Base-by-base conservation (phyloP, 352 stramenopile genomes). In the Peronosclerospora sorghi region DNA sequence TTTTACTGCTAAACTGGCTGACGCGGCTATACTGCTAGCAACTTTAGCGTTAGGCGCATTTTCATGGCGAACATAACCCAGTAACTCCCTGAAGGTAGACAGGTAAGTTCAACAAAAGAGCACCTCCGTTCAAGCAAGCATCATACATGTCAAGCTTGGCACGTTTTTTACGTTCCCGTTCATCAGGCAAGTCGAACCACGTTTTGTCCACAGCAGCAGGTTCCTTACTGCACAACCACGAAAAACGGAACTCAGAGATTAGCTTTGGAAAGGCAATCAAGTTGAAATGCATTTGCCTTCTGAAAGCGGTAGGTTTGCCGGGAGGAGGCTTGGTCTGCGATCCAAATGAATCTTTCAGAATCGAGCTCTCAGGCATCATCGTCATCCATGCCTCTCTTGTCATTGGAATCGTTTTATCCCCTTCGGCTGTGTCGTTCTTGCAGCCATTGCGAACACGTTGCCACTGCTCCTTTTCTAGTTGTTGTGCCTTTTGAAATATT, bases 301-400 rank as follows among this genome's bases (percentile, higher is more conserved):
- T 59, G 46, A 89, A 89, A 1, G 72, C 60, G 4, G 59, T 71
- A 8, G 72, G 56, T 39, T 85, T 84, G 3, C 80, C 77, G 0
- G n/a, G n/a, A n/a, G 59, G 45, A 12, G 56, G 62, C 10, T 68
- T 59, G 35, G 70, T 82, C 7, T 69, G 56, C 13, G 52, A 51
- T 5, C 73, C 79, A n/a, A 92, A 65, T 0, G 73, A 81, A 38
- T 86, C 76, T 19, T 86, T 65, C 13, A 89, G 54, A 26, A 82
- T 79, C 15, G 71, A 79, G 56, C 67, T 79, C 35, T 85, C 65
- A 9, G 77, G 75, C 73, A 89, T 86, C 46, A 84, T 71, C 0
- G 73, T 88, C 80, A 93, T 93, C 80, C 80, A 93, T 20, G 77
- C 72, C 56, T 90, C 65, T 21, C 77, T 73, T 12, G 41, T 37